Evolutionary conservation across 148 eudicot genomes (phyloP).

Genomic region (Silene uniflora): DNA sequence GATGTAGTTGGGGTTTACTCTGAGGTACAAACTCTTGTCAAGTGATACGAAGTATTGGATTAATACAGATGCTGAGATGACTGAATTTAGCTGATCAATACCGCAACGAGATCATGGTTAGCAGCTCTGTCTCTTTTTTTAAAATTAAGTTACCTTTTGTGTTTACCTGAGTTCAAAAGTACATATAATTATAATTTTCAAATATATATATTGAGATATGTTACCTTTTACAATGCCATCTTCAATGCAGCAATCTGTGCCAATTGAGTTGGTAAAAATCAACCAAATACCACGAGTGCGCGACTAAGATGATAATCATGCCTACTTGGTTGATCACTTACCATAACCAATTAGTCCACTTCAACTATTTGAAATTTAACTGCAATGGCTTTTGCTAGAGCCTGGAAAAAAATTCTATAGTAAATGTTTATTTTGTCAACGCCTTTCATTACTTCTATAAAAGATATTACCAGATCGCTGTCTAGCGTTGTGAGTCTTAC

Average conservation of each 20-base stretch:
- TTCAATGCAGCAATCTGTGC: neutral
- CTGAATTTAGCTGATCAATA: too few species aligned
- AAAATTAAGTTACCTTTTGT: neutral
- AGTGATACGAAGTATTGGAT: too few species aligned
- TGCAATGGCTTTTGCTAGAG: neutral
- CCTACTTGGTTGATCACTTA: neutral
- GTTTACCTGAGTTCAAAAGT: neutral
- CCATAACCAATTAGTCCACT: neutral
- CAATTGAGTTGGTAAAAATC: constrained; percentile 5
- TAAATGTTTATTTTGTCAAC: too few species aligned
- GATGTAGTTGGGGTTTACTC: too few species aligned
- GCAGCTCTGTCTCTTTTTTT: neutral
- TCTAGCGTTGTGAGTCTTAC: neutral
- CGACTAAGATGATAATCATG: neutral
- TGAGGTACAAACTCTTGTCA: too few species aligned
- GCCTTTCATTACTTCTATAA: too few species aligned
- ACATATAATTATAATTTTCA: too few species aligned
- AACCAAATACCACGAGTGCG: neutral
- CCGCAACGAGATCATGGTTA: neutral
- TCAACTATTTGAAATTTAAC: neutral
- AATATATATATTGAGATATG: too few species aligned
- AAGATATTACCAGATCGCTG: neutral
- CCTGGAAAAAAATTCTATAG: neutral
- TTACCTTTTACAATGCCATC: neutral
- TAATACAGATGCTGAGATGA: too few species aligned